Base-by-base conservation (phyloP, 306 rosid genomes). In the Adenanthera pavonina region DNA sequence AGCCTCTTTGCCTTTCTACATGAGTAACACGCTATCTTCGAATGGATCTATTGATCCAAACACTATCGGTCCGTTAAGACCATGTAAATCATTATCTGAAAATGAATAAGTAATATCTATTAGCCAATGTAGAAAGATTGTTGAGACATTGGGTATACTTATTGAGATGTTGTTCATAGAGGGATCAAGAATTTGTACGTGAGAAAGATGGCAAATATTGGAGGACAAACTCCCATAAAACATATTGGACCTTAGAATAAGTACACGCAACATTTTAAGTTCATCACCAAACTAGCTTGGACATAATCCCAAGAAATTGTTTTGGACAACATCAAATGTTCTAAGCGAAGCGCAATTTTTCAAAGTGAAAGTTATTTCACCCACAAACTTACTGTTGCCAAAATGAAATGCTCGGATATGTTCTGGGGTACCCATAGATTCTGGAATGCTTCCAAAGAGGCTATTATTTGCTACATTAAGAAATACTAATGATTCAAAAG, bases 271-370 rank as follows among this genome's bases (percentile, higher is more conserved):
- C 35, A 56, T 47, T 0, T 11, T 20, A 2, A 68, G 16, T 12
- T 30, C 20, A 0, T 33, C 47, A n/a, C 84, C 81, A 41, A 75
- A 2, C 78, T 81, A 84, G 3, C 5, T 12, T 0, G 87, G 87
- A n/a, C 75, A 0, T 0, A 0, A 0, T 9, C 78, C 71, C 0
- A 33, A 60, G 3, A 80, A n/a, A 3, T 70, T 36, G 25, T 80
- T 84, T 5, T 7, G 7, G 3, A 3, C 69, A 38, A 52, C 20
- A 17, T 77, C 35, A 38, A 83, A 0, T 16, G 54, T 2, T 3
- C 0, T 5, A 0, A 84, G 46, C 2, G 2, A 0, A 0, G 1
- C 9, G 8, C 78, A 84, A 0, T 80, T 84, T 9, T 19, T 70
- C 6, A 80, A 6, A 3, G 79, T 6, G 1, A 0, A 1, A 5